Conservation (phyloP, 169 alveolate species). For the Theileria annulata region DNA sequence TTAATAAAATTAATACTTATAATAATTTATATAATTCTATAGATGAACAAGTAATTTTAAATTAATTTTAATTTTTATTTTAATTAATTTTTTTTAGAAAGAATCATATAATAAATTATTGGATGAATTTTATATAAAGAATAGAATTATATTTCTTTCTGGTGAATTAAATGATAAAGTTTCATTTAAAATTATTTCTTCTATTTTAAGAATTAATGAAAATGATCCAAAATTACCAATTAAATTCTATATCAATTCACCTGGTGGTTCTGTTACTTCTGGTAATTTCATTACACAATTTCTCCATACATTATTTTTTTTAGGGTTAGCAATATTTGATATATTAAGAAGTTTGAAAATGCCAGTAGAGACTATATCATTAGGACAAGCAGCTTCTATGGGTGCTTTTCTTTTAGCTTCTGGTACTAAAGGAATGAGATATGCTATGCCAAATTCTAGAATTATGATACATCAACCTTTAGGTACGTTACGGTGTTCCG, state of each 20-base stretch:
- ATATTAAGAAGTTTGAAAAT: slow-evolving; percentile 77
- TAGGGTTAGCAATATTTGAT: slow-evolving; percentile 84
- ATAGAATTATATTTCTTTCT: slow-evolving; percentile 67
- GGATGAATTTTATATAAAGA: slow-evolving; percentile 46
- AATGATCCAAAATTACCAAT: slow-evolving; percentile 73
- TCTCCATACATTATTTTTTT: not conserved
- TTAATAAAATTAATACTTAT: not conserved
- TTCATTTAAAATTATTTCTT: slow-evolving; percentile 76
- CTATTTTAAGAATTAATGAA: slow-evolving; percentile 75
- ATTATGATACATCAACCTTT: slow-evolving; percentile 88
- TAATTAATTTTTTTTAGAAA: slow-evolving; percentile 19
- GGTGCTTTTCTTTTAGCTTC: slow-evolving; percentile 84
- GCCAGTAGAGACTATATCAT: slow-evolving; percentile 78
- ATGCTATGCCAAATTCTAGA: slow-evolving; percentile 82
- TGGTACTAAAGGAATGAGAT: slow-evolving; percentile 85
- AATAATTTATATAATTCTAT: not conserved
- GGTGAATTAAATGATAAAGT: slow-evolving; percentile 77
- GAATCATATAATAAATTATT: slow-evolving; percentile 25
- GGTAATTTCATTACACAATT: slow-evolving; percentile 43
- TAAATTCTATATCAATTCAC: slow-evolving; percentile 82
- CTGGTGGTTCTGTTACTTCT: slow-evolving; percentile 85
- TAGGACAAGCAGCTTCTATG: slow-evolving; percentile 87
- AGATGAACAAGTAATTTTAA: not conserved
- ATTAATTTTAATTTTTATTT: not conserved
- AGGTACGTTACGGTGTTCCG: slow-evolving; percentile 51